Evolutionary conservation across 2,329 filamentous ascomycete genomes (phyloP), one percentile per base, ranked within the genome.

Genomic region (Cladosporium sp.): DNA sequence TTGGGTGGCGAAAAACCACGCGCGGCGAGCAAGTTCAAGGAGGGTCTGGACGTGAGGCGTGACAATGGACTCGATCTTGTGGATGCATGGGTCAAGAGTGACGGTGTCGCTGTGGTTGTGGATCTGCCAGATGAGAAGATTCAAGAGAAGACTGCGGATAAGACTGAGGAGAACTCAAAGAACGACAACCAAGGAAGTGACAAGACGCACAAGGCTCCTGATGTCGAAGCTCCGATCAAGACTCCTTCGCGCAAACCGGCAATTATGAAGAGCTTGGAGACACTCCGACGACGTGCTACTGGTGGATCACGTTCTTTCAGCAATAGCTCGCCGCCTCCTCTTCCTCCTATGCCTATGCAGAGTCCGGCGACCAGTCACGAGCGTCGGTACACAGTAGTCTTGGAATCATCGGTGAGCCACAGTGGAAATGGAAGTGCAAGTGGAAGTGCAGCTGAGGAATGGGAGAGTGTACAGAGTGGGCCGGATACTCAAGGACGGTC

Each of bases 381-480:
- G 14, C 17, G 47, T n/a, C 30, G 42, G 5, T 56, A 20, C n/a
- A 38, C 42, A n/a, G 40, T 40, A 1, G 22, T 56, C 22, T 8
- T 43, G 7, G 20, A 38, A 14, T 6, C 34, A 8, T 39, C 54
- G 7, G 54, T n/a, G 30, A 49, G 54, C 42, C 42, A 39, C 19
- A 37, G 42, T 19, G 56, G 37, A 7, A 47, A 40, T 34, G 54
- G 28, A 19, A 49, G 52, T 40, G 52, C 19, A 7, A 37, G 42
- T 15, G 56, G 37, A 12, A 52, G 50, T 39, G 47, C 19, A 8
- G 39, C 47, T 22, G 56, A 59, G 39, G 56, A 59, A 28, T 59
- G 56, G 56, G 56, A 59, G 47, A 59, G 56, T 20, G 56, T 59
- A 7, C 30, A 15, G 56, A 59, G 56, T 20, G 38, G 39, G 49